Conservation (phyloP, 2,329 filamentous ascomycete species). For the Aspergillus unguis region DNA sequence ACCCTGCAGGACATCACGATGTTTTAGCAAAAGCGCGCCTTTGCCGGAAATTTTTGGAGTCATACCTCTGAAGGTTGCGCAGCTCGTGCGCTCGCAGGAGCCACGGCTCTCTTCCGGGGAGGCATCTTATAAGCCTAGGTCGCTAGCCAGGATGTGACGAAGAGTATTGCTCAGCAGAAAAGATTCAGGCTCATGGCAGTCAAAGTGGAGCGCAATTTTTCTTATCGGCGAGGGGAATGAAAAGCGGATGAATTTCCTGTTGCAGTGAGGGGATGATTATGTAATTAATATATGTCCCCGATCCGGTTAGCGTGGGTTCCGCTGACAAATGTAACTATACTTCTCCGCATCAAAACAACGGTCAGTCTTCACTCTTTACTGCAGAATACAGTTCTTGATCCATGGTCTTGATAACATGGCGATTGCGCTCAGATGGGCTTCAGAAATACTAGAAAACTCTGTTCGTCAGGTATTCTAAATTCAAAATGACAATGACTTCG, state of each 20-base stretch:
- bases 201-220: constrained; percentile 19
- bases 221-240: constrained; percentile 23
- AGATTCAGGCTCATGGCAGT: constrained; percentile 14
- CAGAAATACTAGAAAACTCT: no score
- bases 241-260: constrained; percentile 19
- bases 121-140: constrained; percentile 27
- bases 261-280: constrained; percentile 12
- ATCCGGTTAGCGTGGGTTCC: constrained; percentile 1
- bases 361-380: no score
- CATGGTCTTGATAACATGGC: no score
- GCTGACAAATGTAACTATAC: constrained; percentile 7
- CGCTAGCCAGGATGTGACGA: not conserved
- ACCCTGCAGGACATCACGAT: constrained; percentile 11
- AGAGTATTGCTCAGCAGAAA: not conserved
- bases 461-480: no score
- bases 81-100: constrained; percentile 26
- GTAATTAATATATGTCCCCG: constrained; percentile 10
- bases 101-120: constrained; percentile 36
- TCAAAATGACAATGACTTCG: not conserved
- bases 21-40: constrained; percentile 13
- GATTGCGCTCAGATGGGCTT: no score
- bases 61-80: constrained; percentile 32
- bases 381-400: no score
- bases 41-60: constrained; percentile 15
- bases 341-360: not conserved